Evolutionary conservation across 805 yeast genomes (phyloP).

Genomic region (Candida parachauliodes): DNA sequence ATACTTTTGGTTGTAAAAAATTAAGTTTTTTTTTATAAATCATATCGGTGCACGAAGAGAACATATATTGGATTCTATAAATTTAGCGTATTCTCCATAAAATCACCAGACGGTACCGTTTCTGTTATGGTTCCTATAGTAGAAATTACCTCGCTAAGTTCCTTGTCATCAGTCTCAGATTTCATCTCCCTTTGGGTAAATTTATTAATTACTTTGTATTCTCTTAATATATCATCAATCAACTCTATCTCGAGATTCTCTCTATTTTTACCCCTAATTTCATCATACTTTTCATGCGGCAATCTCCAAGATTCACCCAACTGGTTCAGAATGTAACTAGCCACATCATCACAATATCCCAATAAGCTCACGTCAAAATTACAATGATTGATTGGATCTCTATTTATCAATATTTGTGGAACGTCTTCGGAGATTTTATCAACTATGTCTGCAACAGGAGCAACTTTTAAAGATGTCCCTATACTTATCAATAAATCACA

Average conservation of each 20-base stretch:
- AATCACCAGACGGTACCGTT: not conserved
- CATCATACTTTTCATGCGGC: conserved; percentile 24
- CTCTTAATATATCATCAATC: conserved; percentile 11
- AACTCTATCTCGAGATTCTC: conserved; percentile 11
- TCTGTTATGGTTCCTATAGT: conserved; percentile 2
- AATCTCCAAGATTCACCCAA: conserved; percentile 32
- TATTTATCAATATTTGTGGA: conserved; percentile 39
- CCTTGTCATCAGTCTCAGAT: too few relatives aligned
- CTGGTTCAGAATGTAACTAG: conserved; percentile 26
- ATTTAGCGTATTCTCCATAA: not conserved
- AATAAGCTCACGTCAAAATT: conserved; percentile 37
- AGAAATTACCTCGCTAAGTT: not conserved
- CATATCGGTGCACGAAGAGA: too few relatives aligned
- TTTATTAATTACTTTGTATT: conserved; percentile 7
- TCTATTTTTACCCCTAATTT: conserved; percentile 15
- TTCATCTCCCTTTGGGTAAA: not conserved
- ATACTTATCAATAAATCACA: conserved; percentile 80
- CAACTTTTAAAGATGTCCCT: conserved; percentile 80
- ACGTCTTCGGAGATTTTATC: conserved; percentile 28
- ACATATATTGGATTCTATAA: too few relatives aligned
- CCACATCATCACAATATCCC: conserved; percentile 41
- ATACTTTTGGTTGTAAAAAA: not conserved
- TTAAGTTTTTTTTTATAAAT: too few relatives aligned
- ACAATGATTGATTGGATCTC: conserved; percentile 31
- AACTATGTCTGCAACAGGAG: conserved; percentile 42